Evolutionary conservation across 129 eudicot genomes (phyloP), one percentile per base, ranked within the genome.

Genomic region (Escallonia herrerae): DNA sequence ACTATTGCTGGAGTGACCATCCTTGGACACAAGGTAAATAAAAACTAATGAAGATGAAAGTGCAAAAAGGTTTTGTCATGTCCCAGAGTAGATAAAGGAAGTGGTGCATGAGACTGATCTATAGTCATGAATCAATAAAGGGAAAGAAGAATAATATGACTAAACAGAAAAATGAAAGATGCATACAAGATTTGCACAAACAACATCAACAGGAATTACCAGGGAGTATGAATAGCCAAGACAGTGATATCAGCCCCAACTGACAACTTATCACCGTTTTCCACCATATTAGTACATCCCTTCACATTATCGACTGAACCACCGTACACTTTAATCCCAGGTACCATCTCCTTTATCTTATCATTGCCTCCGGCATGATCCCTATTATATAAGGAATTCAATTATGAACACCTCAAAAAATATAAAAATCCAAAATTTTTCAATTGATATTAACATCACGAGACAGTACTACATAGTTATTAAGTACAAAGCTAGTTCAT

Each of bases 361-460:
- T 88, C 96, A 76, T 88, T 89, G 11, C 99, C 99, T 64, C 99
- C 96, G 38, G 99, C 95, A 86, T 93, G 99, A 83, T 93, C 99
- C 99, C 99, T 93, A 38, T 60, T 40, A 73, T 22, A 49, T 14
- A 61, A 41, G 4, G 55, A 5, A 40, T 37, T 52, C 53, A 43
- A 72, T 47, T 22, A n/a, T 15, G 6, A 48, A 13, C 3, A 7
- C 6, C 51, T 53, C 11, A 60, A 56, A 33, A 54, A 6, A 60
- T 37, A 10, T 6, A 49, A 41, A 3, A 10, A 47, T 7, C 40
- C 56, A 45, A 45, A 9, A 22, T 0, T 0, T 22, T 22, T 22
- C 33, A 22, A 22, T 22, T 22, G 33, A 1, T 22, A 22, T 22
- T 22, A 22, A 22, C 33, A 22, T 22, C 33, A 22, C 33, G 1